phyloP scores from a whole-genome alignment of 1,139 yeast genomes.

The Blastobotrys aristatus region DNA sequence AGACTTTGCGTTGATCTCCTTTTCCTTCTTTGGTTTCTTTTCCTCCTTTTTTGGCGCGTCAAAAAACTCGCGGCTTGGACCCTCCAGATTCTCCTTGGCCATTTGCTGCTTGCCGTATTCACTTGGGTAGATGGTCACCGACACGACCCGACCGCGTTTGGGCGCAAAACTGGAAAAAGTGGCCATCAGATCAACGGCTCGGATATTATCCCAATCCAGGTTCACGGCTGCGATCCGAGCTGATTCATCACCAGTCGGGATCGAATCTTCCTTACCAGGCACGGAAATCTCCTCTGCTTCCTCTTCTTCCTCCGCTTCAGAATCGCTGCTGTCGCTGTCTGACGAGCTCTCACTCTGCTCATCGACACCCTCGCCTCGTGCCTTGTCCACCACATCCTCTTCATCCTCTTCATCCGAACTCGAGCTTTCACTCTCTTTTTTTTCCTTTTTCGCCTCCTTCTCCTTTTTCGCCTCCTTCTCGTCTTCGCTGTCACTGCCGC shows the following conservation, averaged over 20 bases:
- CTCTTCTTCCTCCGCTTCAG: conserved; percentile 28
- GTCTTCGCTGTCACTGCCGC: conserved; percentile 23
- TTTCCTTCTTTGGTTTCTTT: conserved; percentile 28
- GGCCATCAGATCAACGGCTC: conserved; percentile 83
- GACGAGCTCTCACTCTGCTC: conserved; percentile 23
- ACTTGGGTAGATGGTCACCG: conserved; percentile 80
- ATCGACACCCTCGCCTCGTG: conserved; percentile 15
- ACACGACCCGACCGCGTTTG: conserved; percentile 58
- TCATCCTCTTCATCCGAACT: conserved; percentile 27
- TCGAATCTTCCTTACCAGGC: conserved; percentile 59
- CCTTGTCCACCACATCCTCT: conserved; percentile 6
- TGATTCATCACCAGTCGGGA: conserved; percentile 85
- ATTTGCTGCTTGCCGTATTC: conserved; percentile 92
- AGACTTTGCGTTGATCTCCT: conserved; percentile 27
- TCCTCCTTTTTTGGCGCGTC: conserved; percentile 28
- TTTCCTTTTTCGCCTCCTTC: conserved; percentile 23
- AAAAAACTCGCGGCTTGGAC: conserved; percentile 88
- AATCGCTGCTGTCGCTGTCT: conserved; percentile 30
- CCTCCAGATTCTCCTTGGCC: conserved; percentile 85
- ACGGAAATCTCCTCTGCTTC: conserved; percentile 36
- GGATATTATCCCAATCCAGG: conserved; percentile 93
- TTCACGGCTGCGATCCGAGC: conserved; percentile 84
- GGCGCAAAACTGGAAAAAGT: conserved; percentile 88
- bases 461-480: conserved; percentile 8
- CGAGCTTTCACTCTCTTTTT: conserved; percentile 26